Conservation (phyloP, 257 asterid species). For the Thymus mandschuricus region DNA sequence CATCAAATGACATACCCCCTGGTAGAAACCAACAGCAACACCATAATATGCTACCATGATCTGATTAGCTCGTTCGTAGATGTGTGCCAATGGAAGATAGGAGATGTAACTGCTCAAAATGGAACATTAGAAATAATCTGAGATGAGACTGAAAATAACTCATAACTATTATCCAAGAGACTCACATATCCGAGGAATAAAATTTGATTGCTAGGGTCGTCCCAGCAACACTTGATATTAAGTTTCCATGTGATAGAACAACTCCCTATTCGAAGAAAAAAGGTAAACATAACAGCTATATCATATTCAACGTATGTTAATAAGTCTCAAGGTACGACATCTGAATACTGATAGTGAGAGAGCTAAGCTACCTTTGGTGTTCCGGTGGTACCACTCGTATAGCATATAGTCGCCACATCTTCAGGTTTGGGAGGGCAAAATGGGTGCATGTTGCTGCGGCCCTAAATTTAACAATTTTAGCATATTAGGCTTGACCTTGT, state of each 20-base stretch:
- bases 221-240: slow-evolving; percentile 85
- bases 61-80: slow-evolving; percentile 94
- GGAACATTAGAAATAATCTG: slow-evolving; percentile 15
- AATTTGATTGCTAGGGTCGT: slow-evolving; percentile 50
- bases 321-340: slow-evolving; percentile 24
- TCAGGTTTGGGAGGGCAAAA: slow-evolving; percentile 85
- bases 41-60: slow-evolving; percentile 58
- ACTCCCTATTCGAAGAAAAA: slow-evolving; percentile 66
- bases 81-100: slow-evolving; percentile 97
- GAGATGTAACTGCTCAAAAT: slow-evolving; percentile 75
- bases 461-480: slow-evolving; percentile 46
- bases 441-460: slow-evolving; percentile 63
- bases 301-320: slow-evolving; percentile 3
- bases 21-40: slow-evolving; percentile 87
- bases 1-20: slow-evolving; percentile 59
- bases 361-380: slow-evolving; percentile 84
- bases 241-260: slow-evolving; percentile 78
- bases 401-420: slow-evolving; percentile 92
- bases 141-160: slow-evolving; percentile 20
- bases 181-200: slow-evolving; percentile 85
- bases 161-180: slow-evolving; percentile 34
- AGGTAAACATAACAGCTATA: background rate
- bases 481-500: slow-evolving; percentile 13
- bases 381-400: slow-evolving; percentile 98
- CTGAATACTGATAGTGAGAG: slow-evolving; percentile 26